Evolutionary conservation across 768 basidiomycete species (phyloP), one percentile per base, ranked within the genome.

Genomic region (Holtermanniella nyarrowii): DNA sequence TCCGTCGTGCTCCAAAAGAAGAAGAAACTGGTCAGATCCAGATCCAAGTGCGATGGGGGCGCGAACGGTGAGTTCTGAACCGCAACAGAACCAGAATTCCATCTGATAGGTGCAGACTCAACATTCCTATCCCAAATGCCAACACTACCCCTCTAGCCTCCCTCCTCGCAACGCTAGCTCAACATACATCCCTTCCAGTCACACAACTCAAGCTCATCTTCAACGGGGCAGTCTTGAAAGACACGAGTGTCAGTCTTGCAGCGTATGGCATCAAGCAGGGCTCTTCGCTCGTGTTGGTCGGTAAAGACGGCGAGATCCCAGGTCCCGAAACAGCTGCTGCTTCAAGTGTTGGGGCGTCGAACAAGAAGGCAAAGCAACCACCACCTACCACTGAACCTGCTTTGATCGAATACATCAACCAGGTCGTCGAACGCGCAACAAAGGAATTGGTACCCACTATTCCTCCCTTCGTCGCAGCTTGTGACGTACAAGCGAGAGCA

Each of bases 221-320:
- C 73, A 80, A 84, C 43, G 93, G 93, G 37, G 89, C 87, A 1
- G 79, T 95, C 70, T 84, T 96, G 79, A 84, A 83, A 59, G 88
- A 93, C 66, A 82, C 67, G 67, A 73, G 52, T 78, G 80, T 5
- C 78, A 82, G 45, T 59, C 83, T 91, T 57, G 82, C 87, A 12
- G 76, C 83, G 1, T 91, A 89, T 70, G 77, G 79, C 46, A 76
- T 96, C 57, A 78, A 77, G 46, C 75, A 78, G 41, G 80, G 83
- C 52, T 81, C 84, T 3, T 79, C 77, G 49, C 78, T 95, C 61
- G 78, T 80, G 47, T 76, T 91, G 66, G 77, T 91, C 58, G 83
- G 80, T 3, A 74, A 76, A 23, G 73, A 74, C 52, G 68, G 57
- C 18, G 53, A 68, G 20, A 61, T 72, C 5, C 59, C 47, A 42